A percentile compares a stretch with the other conserved stretches of the same genome.
Evolutionary conservation across 2,329 filamentous ascomycete species (phyloP).

Genomic region (Epichloe glyceriae): DNA sequence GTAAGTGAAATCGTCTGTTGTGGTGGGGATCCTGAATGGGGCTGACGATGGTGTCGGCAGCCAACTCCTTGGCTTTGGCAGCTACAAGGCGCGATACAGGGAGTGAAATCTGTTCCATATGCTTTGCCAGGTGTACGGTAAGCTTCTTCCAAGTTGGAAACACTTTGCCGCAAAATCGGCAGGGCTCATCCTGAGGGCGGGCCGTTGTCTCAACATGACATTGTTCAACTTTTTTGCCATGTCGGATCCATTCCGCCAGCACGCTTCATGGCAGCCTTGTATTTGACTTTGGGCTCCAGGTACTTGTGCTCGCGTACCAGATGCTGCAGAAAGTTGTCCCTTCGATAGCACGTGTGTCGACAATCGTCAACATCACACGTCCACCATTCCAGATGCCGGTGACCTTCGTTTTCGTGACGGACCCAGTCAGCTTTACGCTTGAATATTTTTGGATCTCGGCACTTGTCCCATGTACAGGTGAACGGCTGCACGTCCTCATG

Average conservation of each 20-base stretch:
- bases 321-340: conserved; percentile 89
- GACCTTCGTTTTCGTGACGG: conserved; percentile 81
- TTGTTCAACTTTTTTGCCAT: conserved; percentile 64
- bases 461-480: conserved; percentile 78
- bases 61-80: conserved; percentile 31
- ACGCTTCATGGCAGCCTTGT: conserved; percentile 53
- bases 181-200: conserved; percentile 62
- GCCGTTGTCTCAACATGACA: conserved; percentile 59
- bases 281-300: conserved; percentile 67
- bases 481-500: conserved; percentile 90
- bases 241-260: conserved; percentile 47
- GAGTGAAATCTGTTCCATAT: conserved; percentile 85
- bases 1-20: conserved; percentile 20
- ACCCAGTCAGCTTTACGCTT: conserved; percentile 96
- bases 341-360: conserved; percentile 68
- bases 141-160: conserved; percentile 86
- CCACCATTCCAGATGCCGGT: conserved; percentile 87
- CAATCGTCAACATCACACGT: conserved; percentile 72
- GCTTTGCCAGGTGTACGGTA: conserved; percentile 83
- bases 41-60: conserved; percentile 53
- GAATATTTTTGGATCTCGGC: conserved; percentile 78
- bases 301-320: conserved; percentile 85
- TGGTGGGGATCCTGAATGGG: conserved; percentile 46
- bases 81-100: conserved; percentile 56
- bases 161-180: conserved; percentile 72